A percentile compares a stretch with the other conserved stretches of the same genome.
Evolutionary conservation across 2,329 filamentous ascomycete genomes (phyloP).

Genomic region (Fusarium piperis): DNA sequence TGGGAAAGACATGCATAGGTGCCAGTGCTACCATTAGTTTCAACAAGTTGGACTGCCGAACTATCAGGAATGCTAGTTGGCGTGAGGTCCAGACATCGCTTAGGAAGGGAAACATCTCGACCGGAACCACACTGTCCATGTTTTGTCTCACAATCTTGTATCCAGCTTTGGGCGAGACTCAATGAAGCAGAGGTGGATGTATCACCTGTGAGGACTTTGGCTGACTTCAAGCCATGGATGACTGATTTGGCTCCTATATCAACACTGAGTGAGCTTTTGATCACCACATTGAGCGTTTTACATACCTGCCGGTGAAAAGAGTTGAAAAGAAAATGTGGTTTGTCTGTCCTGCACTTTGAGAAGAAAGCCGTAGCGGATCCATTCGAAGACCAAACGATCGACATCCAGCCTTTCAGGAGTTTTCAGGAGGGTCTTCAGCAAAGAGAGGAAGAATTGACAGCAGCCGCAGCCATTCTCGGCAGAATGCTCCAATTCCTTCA

Average conservation of each 20-base stretch:
- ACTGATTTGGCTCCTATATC: not conserved
- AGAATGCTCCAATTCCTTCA: not conserved
- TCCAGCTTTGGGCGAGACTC: not conserved
- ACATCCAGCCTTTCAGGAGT: not conserved
- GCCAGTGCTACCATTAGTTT: not conserved
- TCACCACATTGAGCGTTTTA: too few species aligned
- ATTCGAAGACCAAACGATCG: not conserved
- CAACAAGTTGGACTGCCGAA: not conserved
- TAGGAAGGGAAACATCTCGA: not conserved
- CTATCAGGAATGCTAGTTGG: not conserved
- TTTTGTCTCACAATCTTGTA: not conserved
- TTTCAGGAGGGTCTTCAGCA: not conserved
- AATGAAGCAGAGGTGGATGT: not conserved
- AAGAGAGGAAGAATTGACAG: not conserved
- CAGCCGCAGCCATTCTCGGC: not conserved
- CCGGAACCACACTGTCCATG: not conserved
- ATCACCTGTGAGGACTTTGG: not conserved
- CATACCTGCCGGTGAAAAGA: not conserved
- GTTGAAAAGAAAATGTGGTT: not conserved
- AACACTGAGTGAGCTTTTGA: not conserved
- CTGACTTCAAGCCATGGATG: not conserved
- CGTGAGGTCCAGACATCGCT: not conserved
- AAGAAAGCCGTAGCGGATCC: not conserved
- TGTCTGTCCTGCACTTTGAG: not conserved
- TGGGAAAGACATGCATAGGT: not conserved